Evolutionary conservation across 2,329 filamentous ascomycete genomes (phyloP).

Genomic region (Parasarocladium wereldwijsianum): DNA sequence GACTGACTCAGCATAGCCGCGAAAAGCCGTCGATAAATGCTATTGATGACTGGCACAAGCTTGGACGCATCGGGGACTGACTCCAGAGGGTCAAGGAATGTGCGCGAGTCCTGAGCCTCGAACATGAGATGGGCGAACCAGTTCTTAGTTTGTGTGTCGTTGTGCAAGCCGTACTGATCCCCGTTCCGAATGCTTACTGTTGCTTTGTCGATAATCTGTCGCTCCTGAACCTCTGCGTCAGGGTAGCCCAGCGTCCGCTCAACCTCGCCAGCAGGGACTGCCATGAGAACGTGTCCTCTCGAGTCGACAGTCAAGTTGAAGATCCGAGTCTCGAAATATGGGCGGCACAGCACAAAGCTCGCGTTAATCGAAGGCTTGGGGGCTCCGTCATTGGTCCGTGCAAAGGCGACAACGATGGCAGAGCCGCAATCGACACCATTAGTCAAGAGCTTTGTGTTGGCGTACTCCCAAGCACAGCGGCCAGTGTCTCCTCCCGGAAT

Average conservation of each 20-base stretch:
- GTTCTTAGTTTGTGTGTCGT: slow-evolving; percentile 25
- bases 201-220: slow-evolving; percentile 5
- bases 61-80: slow-evolving; percentile 9
- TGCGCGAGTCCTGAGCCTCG: slow-evolving; percentile 11
- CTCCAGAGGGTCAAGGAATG: slow-evolving; percentile 16
- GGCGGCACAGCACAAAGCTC: slow-evolving; percentile 11
- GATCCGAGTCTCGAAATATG: slow-evolving; percentile 15
- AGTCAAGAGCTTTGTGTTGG: no score
- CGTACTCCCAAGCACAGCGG: no score
- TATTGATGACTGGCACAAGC: slow-evolving; percentile 8
- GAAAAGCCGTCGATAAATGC: slow-evolving; percentile 13
- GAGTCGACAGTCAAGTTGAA: slow-evolving; percentile 19
- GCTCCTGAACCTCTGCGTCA: neutral
- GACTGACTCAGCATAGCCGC: slow-evolving; percentile 20
- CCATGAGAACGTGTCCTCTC: slow-evolving; percentile 10
- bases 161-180: no score
- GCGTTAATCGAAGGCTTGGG: slow-evolving; percentile 9
- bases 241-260: slow-evolving; percentile 8
- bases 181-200: no score
- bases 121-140: slow-evolving; percentile 33
- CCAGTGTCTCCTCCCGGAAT: no score
- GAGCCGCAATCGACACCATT: no score
- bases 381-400: no score
- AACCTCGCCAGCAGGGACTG: slow-evolving; percentile 7
- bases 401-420: no score